These are phyloP conservation scores for Nepenthes gracilis DNA, from an alignment of 148 eudicot genomes.

Conservation along the genomic window DNA sequence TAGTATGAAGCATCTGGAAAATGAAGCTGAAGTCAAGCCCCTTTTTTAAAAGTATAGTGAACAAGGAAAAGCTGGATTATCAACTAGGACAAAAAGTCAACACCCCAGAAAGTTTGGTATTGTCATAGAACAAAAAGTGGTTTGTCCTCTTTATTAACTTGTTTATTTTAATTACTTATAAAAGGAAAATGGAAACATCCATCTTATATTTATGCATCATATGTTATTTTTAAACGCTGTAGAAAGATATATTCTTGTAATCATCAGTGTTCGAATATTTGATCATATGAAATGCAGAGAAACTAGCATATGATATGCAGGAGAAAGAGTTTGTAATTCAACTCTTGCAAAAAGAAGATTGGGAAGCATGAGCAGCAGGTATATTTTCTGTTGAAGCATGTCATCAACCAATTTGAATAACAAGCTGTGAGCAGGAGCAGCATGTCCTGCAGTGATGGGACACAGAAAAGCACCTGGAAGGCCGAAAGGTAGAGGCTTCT, in stretches of 20 bases:
- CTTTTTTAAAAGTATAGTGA: slow-evolving; percentile 47
- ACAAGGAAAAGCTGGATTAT: slow-evolving; percentile 30
- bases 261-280: slow-evolving; percentile 41
- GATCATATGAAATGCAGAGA: slow-evolving; percentile 38
- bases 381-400: slow-evolving; percentile 41
- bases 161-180: not conserved
- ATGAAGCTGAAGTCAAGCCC: slow-evolving; percentile 54
- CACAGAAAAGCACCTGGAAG: slow-evolving; percentile 54
- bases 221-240: slow-evolving; percentile 16
- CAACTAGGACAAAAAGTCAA: slow-evolving; percentile 41
- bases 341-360: slow-evolving; percentile 37
- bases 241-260: slow-evolving; percentile 53
- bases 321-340: slow-evolving; percentile 49
- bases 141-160: slow-evolving; percentile 6
- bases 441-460: slow-evolving; percentile 37
- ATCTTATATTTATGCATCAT: not conserved
- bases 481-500: slow-evolving; percentile 55
- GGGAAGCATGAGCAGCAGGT: slow-evolving; percentile 33
- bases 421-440: slow-evolving; percentile 51
- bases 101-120: slow-evolving; percentile 34
- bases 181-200: not conserved
- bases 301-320: slow-evolving; percentile 47
- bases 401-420: slow-evolving; percentile 24
- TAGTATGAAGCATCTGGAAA: slow-evolving; percentile 57
- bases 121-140: slow-evolving; percentile 55